Conservation (phyloP, 2,329 filamentous ascomycete genomes). For the Stagonosporopsis tanaceti region DNA sequence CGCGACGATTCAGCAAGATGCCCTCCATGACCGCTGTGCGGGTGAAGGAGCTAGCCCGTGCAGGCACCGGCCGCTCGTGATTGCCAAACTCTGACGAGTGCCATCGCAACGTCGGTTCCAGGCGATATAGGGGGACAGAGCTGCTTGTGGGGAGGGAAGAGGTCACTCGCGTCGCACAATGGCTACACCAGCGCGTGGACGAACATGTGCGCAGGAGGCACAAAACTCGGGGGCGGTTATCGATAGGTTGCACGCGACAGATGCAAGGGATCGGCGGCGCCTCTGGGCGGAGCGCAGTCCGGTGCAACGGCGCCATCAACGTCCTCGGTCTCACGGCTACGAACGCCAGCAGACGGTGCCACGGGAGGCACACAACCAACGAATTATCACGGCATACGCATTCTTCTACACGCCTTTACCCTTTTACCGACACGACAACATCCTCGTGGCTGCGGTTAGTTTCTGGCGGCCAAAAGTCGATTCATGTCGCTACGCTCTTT, state of each 20-base stretch:
- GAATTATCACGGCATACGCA: conserved; percentile 13
- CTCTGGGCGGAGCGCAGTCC: conserved; percentile 1
- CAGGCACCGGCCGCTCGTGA: conserved; percentile 38
- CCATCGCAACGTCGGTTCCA: not conserved
- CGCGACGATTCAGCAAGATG: conserved; percentile 47
- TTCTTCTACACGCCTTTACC: conserved; percentile 10
- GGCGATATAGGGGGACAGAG: not conserved
- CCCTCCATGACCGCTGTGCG: conserved; percentile 42
- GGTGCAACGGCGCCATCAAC: not conserved
- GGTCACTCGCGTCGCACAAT: conserved; percentile 2
- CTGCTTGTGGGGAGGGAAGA: conserved; percentile 4
- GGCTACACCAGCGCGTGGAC: conserved; percentile 5
- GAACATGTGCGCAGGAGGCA: conserved; percentile 12
- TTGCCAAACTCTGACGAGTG: conserved; percentile 11
- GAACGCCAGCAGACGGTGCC: conserved; percentile 4
- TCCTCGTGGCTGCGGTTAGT: not conserved
- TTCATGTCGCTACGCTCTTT: conserved; percentile 19
- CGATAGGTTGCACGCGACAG: conserved; percentile 9
- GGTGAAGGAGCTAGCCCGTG: conserved; percentile 44
- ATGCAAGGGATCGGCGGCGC: conserved; percentile 2
- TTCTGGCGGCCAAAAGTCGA: conserved; percentile 5
- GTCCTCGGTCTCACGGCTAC: not conserved
- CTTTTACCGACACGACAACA: not conserved
- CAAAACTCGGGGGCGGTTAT: conserved; percentile 2
- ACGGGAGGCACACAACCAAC: conserved; percentile 8